These are phyloP conservation scores for Alternaria incomplexa DNA, from an alignment of 2,329 filamentous ascomycete genomes.

Conservation along the genomic window DNA sequence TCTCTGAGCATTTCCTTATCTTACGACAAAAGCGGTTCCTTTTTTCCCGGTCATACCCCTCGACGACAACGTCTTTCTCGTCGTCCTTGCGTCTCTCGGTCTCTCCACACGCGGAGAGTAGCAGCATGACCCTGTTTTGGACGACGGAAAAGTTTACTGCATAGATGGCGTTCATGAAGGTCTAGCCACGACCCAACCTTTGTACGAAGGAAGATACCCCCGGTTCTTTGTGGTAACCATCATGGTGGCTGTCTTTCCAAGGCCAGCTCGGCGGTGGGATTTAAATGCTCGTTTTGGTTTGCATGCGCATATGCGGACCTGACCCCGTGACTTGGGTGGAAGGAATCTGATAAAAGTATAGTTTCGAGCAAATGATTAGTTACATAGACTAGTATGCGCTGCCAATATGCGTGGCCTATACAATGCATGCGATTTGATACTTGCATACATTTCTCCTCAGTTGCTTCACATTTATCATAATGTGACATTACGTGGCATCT, in stretches of 20 bases:
- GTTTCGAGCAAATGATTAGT: constrained; percentile 40
- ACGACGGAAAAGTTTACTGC: constrained; percentile 45
- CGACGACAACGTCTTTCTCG: constrained; percentile 36
- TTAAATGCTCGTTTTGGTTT: constrained; percentile 31
- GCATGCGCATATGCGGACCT: constrained; percentile 29
- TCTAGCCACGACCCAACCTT: constrained; percentile 31
- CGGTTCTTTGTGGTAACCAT: constrained; percentile 34
- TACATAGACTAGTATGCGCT: constrained; percentile 42
- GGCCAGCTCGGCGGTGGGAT: constrained; percentile 36
- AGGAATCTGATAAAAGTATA: constrained; percentile 48
- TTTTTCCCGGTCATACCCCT: constrained; percentile 42
- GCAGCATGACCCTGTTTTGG: constrained; percentile 32
- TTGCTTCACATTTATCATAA: not conserved
- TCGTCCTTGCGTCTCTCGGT: constrained; percentile 37
- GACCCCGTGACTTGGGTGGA: constrained; percentile 40
- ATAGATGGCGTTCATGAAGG: constrained; percentile 50
- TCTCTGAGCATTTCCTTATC: constrained; percentile 36
- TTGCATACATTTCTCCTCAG: not conserved
- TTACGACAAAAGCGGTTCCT: constrained; percentile 49
- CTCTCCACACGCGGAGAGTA: constrained; percentile 33
- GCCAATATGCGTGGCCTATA: constrained; percentile 25
- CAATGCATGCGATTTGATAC: constrained; percentile 36
- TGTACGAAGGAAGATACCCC: constrained; percentile 45
- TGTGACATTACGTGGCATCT: not conserved
- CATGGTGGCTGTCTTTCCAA: constrained; percentile 28